Evolutionary conservation across 1,139 yeast species (phyloP), one percentile per base, ranked within the genome.

Genomic region (Starmera stellimalicola): DNA sequence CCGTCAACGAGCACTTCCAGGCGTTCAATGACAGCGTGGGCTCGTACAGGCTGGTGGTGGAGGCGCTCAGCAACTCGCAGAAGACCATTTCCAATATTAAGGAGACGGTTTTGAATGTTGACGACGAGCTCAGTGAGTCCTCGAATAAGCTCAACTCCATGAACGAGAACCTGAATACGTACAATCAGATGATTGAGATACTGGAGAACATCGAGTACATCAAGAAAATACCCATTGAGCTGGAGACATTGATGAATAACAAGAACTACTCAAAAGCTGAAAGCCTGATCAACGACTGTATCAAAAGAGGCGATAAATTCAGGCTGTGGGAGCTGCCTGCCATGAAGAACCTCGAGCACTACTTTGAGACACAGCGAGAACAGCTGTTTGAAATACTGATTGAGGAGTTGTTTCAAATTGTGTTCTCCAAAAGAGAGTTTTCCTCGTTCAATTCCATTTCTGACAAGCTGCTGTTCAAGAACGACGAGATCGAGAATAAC

Each of bases 21-120:
- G 77, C 84, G 2, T 88, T 88, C 60, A 87, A 84, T 53, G 77
- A 77, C 42, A 77, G 87, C 40, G 73, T 84, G 35, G 93, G 93
- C 1, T 77, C 87, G 0, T 84, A 81, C 51, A 75, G 83, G 35
- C 60, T 68, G 20, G 67, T 78, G 3, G 69, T 78, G 7, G 65
- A 70, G 31, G 62, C 76, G 2, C 61, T 83, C 19, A 58, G 68
- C 16, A 67, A 73, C 23, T 73, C 84, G 5, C 83, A 79, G 45
- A 54, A 63, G 7, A 73, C 71, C 25, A 62, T 81, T 14, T 51
- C 58, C 17, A 63, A 58, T 31, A 70, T 82, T 27, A 66, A 68
- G 39, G 62, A 65, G 12, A 69, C 72, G 45, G 66, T 84, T 23
- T 44, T 54, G 7, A 48, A 57, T 6, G 65, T 81, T 2, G 65